These are phyloP conservation scores for Botryotinia globosa DNA, from an alignment of 2,329 filamentous ascomycete species.

Conservation along the genomic window DNA sequence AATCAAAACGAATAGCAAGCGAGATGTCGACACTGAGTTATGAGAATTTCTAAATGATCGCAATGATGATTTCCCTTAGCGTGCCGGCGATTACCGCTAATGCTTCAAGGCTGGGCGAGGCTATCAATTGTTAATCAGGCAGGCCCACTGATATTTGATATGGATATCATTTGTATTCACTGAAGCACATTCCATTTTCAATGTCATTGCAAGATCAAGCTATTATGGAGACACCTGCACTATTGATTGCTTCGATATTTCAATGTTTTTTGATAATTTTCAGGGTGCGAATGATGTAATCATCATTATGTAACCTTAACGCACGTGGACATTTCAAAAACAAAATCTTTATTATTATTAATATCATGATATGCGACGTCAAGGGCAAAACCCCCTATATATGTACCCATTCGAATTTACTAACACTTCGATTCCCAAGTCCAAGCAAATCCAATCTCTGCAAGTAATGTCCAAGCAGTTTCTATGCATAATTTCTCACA, in stretches of 20 bases:
- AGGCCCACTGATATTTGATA: neutral
- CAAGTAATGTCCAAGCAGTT: neutral
- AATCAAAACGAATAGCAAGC: neutral
- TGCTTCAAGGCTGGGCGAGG: slow-evolving; percentile 14
- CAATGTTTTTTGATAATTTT: neutral
- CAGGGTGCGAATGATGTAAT: neutral
- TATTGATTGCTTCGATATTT: neutral
- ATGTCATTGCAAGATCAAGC: neutral
- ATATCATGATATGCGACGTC: neutral
- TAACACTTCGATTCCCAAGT: neutral
- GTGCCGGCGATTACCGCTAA: slow-evolving; percentile 16
- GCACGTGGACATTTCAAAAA: neutral
- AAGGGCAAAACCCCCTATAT: neutral
- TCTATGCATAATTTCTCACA: slow-evolving; percentile 43
- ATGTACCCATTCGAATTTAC: neutral
- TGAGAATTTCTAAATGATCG: slow-evolving; percentile 21
- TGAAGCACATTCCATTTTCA: neutral
- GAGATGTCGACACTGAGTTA: slow-evolving; percentile 1
- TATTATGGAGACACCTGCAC: neutral
- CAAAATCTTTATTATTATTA: neutral
- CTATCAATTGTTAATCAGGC: neutral
- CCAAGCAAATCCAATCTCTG: neutral
- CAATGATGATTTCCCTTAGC: slow-evolving; percentile 22
- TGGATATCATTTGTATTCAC: neutral
- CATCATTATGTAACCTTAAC: neutral